Base-by-base conservation (phyloP, 2,329 filamentous ascomycete species). In the Curvularia lunata region DNA sequence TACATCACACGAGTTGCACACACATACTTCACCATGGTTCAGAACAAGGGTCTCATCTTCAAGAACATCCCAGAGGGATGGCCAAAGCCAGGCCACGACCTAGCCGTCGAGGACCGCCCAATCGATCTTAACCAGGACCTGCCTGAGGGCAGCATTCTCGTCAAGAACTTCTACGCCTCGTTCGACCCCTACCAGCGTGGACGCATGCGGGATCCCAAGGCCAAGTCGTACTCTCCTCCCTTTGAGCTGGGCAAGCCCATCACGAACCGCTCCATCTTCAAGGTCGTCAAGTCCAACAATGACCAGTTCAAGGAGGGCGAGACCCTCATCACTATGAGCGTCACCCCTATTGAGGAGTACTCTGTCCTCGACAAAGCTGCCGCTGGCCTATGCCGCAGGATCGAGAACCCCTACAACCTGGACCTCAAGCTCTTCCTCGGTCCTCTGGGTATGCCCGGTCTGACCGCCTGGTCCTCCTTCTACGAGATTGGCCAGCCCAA, bases 121-220 rank as follows among this genome's bases (percentile, higher is more conserved):
- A 87, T 93, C 84, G 90, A 95, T 73, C 78, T 88, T 64, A 79
- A 86, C 23, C 81, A 84, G 49, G 74, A 84, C 5, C 78, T 79
- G 27, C 83, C 86, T 23, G 75, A 84, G 43, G 89, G 90, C 62
- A 88, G 91, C 40, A 75, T 96, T 48, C 85, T 86, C 30, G 79
- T 89, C 63, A 85, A 91, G 79, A 85, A 89, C 67, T 84, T 89
- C 70, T 91, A 90, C 76, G 82, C 87, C 63, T 93, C 90, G 40
- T 89, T 89, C 79, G 92, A 96, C 77, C 92, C 92, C 1, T 96
- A 96, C 81, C 86, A 91, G 81, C 89, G 92, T 56, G 90, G 89
- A 59, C 85, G 86, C 66, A 93, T 96, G 90, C 88, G 91, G 47
- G 77, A 82, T 47, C 72, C 89, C 6, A 75, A 81, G 34, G 69